Evolutionary conservation across 2,329 filamentous ascomycete species (phyloP), one percentile per base, ranked within the genome.

Genomic region (Aspergillus pseudoterreus): DNA sequence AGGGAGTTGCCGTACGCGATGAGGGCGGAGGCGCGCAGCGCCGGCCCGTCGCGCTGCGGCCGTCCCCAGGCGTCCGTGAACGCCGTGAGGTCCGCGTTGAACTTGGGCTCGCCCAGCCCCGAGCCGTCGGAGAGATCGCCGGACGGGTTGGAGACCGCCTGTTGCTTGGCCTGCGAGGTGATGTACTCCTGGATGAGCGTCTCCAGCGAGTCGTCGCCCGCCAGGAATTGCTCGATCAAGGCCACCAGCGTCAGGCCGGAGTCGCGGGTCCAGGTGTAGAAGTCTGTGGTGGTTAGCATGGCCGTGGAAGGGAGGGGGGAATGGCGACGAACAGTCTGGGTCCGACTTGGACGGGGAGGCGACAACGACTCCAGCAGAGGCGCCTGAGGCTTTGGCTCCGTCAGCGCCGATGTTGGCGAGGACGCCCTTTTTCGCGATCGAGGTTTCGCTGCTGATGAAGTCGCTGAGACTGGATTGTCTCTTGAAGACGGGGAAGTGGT

Each of bases 221-320:
- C 73, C 50, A 82, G 72, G n/a, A 89, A 85, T 11, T 80, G 77
- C 59, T 90, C 87, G 9, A 87, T 75, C 11, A 91, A 71, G 32
- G 75, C 75, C 71, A 88, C 88, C 73, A 86, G 82, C 2, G 83
- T 83, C 24, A 91, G 76, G 21, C 84, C 85, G 17, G 84, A 79
- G 64, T 92, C 88, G 65, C 88, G 75, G 1, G 84, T 89, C 87
- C 88, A 91, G 1, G 86, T 88, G 63, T 83, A 91, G 63, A 80
- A 90, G 68, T 91, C 86, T 88, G n/a, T 12, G 12, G 4, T 6
- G 10, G 15, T 53, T 21, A 53, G 27, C 19, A 22, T 10, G 22
- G 14, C 19, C 11, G 1, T 32, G 32, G 12, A 33, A 17, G 24
- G 22, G 1, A 6, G 38, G 6, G 11, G 17, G 24, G 35, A 6